Evolutionary conservation across 73 alveolate genomes (phyloP).

Genomic region (Durusdinium trenchii): DNA sequence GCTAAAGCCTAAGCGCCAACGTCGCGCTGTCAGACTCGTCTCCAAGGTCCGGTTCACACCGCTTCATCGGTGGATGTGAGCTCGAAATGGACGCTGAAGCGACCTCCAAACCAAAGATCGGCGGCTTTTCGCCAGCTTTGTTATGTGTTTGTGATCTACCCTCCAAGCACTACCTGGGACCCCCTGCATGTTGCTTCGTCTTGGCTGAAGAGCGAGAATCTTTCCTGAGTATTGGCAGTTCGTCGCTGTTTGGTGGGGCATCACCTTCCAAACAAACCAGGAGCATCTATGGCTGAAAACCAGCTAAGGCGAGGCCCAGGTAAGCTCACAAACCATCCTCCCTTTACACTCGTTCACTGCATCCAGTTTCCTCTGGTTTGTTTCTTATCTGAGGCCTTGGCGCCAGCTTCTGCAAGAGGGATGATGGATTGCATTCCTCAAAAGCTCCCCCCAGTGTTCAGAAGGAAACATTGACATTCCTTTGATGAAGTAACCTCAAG

Average conservation of each 20-base stretch:
- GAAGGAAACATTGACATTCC: too few species aligned
- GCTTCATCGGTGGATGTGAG: too few species aligned
- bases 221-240: background rate
- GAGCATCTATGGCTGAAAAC: background rate
- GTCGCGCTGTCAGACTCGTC: background rate
- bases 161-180: background rate
- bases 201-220: conserved; percentile 75
- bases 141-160: too few species aligned
- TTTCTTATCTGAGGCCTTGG: background rate
- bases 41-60: too few species aligned
- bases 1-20: conserved; percentile 24
- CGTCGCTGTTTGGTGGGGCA: background rate
- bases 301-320: background rate
- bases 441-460: too few species aligned
- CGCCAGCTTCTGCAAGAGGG: conserved; percentile 88
- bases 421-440: conserved; percentile 54
- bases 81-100: too few species aligned
- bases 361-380: background rate
- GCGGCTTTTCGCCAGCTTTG: too few species aligned
- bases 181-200: conserved; percentile 59
- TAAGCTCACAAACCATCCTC: too few species aligned
- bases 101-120: background rate
- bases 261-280: background rate
- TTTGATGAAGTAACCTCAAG: too few species aligned
- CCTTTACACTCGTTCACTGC: too few species aligned